These are phyloP conservation scores for Dryadomyces sulphureus DNA, from an alignment of 2,329 filamentous ascomycete genomes.

Conservation along the genomic window DNA sequence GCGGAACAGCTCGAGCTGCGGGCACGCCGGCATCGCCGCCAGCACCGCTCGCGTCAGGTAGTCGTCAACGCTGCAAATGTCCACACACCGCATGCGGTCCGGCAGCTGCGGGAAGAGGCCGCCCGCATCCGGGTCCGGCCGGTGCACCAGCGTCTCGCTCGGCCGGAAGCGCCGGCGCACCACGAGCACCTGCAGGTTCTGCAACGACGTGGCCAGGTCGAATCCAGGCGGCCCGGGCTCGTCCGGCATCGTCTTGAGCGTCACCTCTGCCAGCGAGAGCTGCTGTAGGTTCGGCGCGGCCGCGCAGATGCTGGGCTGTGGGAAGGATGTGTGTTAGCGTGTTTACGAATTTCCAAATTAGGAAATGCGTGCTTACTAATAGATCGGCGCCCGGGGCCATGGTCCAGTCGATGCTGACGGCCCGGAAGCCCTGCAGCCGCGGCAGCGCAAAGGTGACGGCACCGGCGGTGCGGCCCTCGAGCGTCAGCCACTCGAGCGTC, in stretches of 20 bases:
- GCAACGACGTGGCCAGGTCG: neutral
- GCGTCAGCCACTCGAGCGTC: neutral
- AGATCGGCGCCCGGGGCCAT: neutral
- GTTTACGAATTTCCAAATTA: neutral
- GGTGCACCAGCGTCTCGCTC: neutral
- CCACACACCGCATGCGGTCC: neutral
- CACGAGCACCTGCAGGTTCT: constrained; percentile 5
- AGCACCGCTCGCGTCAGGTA: neutral
- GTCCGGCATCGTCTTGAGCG: neutral
- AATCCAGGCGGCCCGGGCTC: neutral
- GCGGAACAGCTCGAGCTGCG: neutral
- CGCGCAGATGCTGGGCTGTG: neutral
- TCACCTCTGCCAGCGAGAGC: constrained; percentile 2
- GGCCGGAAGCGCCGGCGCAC: neutral
- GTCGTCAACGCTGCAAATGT: neutral
- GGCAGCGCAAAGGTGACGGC: neutral
- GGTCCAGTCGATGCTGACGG: neutral
- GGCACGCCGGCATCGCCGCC: neutral
- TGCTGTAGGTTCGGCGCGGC: constrained; percentile 6
- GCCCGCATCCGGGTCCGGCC: neutral
- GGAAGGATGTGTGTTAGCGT: neutral
- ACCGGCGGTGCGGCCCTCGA: neutral
- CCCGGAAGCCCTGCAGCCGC: neutral
- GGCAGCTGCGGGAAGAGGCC: constrained; percentile 2
- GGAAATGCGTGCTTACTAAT: neutral